Evolutionary conservation across 2,329 filamentous ascomycete species (phyloP).

Genomic region (Diaporthe citriasiana): DNA sequence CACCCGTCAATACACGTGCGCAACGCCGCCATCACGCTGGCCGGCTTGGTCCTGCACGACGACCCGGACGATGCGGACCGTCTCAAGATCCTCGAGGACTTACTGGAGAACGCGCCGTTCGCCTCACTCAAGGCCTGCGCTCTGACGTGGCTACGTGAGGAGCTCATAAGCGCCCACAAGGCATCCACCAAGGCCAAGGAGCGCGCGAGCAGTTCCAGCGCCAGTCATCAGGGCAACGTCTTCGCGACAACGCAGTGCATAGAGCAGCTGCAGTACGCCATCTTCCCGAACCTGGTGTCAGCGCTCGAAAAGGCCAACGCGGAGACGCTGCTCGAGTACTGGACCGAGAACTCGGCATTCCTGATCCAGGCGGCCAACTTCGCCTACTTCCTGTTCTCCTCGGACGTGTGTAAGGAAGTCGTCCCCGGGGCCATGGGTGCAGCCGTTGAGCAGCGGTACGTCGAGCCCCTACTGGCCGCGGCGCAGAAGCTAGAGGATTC

Average conservation of each 20-base stretch:
- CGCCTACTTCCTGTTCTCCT: conserved; percentile 67
- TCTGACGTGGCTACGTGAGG: conserved; percentile 74
- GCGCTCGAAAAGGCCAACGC: conserved; percentile 53
- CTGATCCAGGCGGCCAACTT: conserved; percentile 74
- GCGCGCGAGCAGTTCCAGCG: conserved; percentile 46
- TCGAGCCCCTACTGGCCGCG: conserved; percentile 65
- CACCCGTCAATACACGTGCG: conserved; percentile 68
- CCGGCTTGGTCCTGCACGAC: conserved; percentile 68
- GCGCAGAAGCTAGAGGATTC: conserved; percentile 53
- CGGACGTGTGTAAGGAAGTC: conserved; percentile 60
- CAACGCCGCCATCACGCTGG: conserved; percentile 67
- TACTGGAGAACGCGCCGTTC: conserved; percentile 76
- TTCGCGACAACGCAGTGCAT: conserved; percentile 70
- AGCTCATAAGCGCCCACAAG: conserved; percentile 64
- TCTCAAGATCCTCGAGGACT: conserved; percentile 73
- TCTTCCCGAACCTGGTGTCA: conserved; percentile 70
- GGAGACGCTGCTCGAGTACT: conserved; percentile 64
- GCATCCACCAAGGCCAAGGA: conserved; percentile 15
- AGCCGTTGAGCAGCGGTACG: conserved; percentile 71
- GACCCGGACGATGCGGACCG: conserved; percentile 72
- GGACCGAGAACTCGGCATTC: conserved; percentile 65
- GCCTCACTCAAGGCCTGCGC: conserved; percentile 73
- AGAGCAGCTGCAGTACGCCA: conserved; percentile 71
- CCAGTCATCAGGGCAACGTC: conserved; percentile 48
- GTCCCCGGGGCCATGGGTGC: conserved; percentile 70